phyloP scores from a whole-genome alignment of 768 basidiomycete species.

The Chlorophyllum brunneum region DNA sequence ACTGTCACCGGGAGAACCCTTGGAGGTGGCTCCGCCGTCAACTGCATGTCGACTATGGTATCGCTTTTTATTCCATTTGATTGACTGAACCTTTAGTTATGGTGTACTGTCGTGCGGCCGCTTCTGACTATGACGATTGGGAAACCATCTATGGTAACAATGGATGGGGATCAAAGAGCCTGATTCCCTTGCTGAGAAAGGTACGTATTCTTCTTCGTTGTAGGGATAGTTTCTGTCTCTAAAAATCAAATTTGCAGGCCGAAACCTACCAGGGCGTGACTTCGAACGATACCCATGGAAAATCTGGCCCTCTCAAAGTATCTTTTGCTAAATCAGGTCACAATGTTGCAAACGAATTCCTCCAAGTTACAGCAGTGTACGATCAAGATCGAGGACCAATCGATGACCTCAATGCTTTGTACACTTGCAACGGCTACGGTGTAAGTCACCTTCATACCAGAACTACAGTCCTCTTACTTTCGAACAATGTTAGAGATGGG shows the following conservation, averaged over 20 bases:
- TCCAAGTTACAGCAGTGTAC: slow-evolving; percentile 40
- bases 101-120: slow-evolving; percentile 55
- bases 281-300: slow-evolving; percentile 38
- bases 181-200: slow-evolving; percentile 59
- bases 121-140: slow-evolving; percentile 69
- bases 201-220: slow-evolving; percentile 23
- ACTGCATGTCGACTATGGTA: slow-evolving; percentile 35
- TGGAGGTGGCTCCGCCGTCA: slow-evolving; percentile 64
- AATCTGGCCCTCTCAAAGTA: slow-evolving; percentile 46
- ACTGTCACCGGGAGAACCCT: slow-evolving; percentile 46
- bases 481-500: slow-evolving; percentile 40
- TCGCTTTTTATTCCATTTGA: background rate
- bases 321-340: slow-evolving; percentile 35
- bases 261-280: slow-evolving; percentile 34
- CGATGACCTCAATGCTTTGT: slow-evolving; percentile 47
- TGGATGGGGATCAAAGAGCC: slow-evolving; percentile 56
- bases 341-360: slow-evolving; percentile 42
- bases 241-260: slow-evolving; percentile 24
- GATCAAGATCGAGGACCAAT: slow-evolving; percentile 43
- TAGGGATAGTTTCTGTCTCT: background rate
- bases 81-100: slow-evolving; percentile 27
- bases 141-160: slow-evolving; percentile 43
- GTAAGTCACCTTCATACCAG: slow-evolving; percentile 27
- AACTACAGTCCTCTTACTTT: background rate
- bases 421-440: slow-evolving; percentile 37